Conservation (phyloP, 257 asterid genomes). For the Haberlea rhodopensis region DNA sequence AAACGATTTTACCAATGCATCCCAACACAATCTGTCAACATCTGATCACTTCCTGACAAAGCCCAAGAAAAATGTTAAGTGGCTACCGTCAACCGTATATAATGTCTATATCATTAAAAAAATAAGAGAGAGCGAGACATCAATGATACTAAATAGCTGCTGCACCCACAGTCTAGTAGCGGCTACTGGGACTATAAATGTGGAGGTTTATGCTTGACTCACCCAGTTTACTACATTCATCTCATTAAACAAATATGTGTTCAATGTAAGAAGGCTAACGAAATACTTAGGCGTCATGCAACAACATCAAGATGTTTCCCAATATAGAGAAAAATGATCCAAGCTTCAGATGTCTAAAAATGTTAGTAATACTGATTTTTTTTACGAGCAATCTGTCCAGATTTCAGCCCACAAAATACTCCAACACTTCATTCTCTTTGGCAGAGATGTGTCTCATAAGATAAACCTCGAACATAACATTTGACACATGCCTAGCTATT, state of each 20-base stretch:
- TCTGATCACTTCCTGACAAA: conserved; percentile 79
- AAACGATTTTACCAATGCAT: conserved; percentile 82
- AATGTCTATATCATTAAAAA: background rate
- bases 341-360: background rate
- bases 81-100: background rate
- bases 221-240: background rate
- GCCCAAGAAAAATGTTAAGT: conserved; percentile 31
- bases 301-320: background rate
- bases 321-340: background rate
- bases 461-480: no score
- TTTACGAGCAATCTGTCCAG: no score
- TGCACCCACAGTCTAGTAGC: background rate
- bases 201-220: background rate
- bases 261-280: background rate
- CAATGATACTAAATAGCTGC: background rate
- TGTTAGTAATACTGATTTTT: no score
- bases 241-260: background rate
- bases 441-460: no score
- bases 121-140: background rate
- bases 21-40: conserved; percentile 94
- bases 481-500: no score
- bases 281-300: background rate
- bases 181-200: background rate
- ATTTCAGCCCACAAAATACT: no score
- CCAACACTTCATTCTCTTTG: no score